Conservation (phyloP, 176 grass and related monocot species). For the Ananas comosus region DNA sequence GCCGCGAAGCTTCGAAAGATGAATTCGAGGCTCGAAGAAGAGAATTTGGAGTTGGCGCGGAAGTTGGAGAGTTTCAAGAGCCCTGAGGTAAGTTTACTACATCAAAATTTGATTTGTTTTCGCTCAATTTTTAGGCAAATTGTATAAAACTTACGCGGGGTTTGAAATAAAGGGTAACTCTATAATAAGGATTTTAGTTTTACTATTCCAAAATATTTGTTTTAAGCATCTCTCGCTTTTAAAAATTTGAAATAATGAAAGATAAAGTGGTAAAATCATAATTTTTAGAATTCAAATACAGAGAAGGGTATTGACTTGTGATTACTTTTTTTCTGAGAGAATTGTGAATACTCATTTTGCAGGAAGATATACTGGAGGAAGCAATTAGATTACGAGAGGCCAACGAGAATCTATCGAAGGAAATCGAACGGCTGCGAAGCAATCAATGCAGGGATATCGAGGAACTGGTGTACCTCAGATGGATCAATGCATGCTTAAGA, state of each 20-base stretch:
- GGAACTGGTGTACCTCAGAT: conserved; percentile 88
- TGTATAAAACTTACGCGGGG: background rate
- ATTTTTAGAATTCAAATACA: too few species aligned
- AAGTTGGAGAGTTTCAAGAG: conserved; percentile 24
- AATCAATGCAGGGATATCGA: conserved; percentile 53
- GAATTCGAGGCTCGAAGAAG: conserved; percentile 50
- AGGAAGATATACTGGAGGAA: conserved; percentile 45
- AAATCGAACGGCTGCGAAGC: conserved; percentile 58
- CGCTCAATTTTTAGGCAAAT: background rate
- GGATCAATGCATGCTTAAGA: conserved; percentile 80
- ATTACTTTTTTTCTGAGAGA: background rate
- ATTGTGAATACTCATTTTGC: background rate
- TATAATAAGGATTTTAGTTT: background rate
- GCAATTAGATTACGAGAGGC: conserved; percentile 27
- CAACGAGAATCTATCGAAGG: conserved; percentile 43
- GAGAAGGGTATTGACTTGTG: too few species aligned
- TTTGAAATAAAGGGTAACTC: too few species aligned
- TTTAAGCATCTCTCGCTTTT: too few species aligned
- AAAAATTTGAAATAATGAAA: too few species aligned
- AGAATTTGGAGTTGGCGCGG: conserved; percentile 49
- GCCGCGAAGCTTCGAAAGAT: conserved; percentile 34
- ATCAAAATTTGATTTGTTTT: background rate
- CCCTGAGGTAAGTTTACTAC: conserved; percentile 31
- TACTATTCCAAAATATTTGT: too few species aligned
- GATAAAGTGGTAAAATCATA: too few species aligned